A percentile compares a stretch with the other conserved stretches of the same genome.
Evolutionary conservation across 495 filamentous ascomycete species (phyloP).

Genomic region (Halenospora varia): DNA sequence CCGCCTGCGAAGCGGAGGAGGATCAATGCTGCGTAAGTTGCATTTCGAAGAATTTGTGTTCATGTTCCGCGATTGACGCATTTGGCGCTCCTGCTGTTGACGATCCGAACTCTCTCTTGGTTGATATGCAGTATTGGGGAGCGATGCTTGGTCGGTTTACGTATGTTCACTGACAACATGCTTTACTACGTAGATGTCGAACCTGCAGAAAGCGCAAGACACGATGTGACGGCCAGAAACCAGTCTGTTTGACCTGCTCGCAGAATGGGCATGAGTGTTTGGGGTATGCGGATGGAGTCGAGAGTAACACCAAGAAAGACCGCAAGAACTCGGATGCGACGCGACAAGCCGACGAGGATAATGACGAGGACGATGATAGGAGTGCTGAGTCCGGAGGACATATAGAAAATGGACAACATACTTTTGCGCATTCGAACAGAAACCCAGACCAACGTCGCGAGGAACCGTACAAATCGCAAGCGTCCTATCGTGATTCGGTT

Average conservation of each 20-base stretch:
- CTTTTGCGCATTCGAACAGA: background rate
- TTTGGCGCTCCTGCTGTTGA: background rate
- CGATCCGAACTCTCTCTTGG: background rate
- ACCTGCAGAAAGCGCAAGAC: conserved; percentile 83
- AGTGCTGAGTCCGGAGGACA: conserved; percentile 1
- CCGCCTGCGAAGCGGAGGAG: conserved; percentile 76
- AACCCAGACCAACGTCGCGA: background rate
- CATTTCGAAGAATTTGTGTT: conserved; percentile 11
- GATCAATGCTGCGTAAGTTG: conserved; percentile 70
- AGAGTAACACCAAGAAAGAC: conserved; percentile 33
- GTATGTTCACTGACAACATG: background rate
- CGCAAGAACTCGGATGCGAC: conserved; percentile 27
- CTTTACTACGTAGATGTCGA: conserved; percentile 50
- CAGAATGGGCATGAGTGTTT: conserved; percentile 70
- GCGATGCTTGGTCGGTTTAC: background rate
- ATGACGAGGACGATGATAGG: conserved; percentile 21
- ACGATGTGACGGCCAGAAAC: conserved; percentile 74
- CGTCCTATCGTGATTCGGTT: background rate
- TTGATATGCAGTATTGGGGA: background rate
- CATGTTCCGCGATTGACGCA: conserved; percentile 4
- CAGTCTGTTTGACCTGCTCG: conserved; percentile 69
- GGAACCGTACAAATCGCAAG: background rate
- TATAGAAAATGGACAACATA: background rate
- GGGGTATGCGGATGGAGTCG: conserved; percentile 55
- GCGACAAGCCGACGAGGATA: conserved; percentile 27